These are phyloP conservation scores for Salix viminalis DNA, from an alignment of 345 rosid genomes.

Conservation along the genomic window DNA sequence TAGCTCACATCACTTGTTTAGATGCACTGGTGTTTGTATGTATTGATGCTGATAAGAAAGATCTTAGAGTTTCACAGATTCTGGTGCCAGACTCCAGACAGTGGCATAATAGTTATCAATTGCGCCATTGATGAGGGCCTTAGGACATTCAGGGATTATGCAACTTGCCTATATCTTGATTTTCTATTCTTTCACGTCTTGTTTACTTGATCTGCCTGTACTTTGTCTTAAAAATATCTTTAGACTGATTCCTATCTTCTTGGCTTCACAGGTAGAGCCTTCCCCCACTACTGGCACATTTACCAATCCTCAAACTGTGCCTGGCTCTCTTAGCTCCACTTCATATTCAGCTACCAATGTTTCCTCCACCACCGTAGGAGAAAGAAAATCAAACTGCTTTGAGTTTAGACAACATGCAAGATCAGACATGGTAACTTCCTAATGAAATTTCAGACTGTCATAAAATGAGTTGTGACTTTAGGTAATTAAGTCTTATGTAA, in stretches of 20 bases:
- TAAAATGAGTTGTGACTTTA: background rate
- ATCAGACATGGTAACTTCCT: constrained; percentile 63
- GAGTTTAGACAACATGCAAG: constrained; percentile 70
- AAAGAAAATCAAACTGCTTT: constrained; percentile 51
- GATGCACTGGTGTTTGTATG: constrained; percentile 10
- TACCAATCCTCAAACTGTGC: constrained; percentile 50
- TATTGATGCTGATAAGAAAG: constrained; percentile 13
- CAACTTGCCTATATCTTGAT: constrained; percentile 16
- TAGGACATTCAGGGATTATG: background rate
- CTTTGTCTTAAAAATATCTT: background rate
- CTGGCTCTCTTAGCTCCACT: constrained; percentile 33
- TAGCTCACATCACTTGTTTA: constrained; percentile 14
- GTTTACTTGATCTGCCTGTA: background rate
- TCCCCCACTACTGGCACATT: constrained; percentile 95
- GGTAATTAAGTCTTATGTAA: background rate
- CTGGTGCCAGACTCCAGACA: constrained; percentile 2
- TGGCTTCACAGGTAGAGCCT: constrained; percentile 73
- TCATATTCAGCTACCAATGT: constrained; percentile 34
- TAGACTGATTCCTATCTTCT: constrained; percentile 8
- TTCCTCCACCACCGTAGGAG: constrained; percentile 42
- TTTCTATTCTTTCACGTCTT: constrained; percentile 8
- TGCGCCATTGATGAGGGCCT: constrained; percentile 7
- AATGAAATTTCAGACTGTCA: constrained; percentile 4
- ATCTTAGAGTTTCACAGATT: constrained; percentile 7
- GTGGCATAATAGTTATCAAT: background rate